A percentile compares a stretch with the other conserved stretches of the same genome.
Evolutionary conservation across 352 stramenopile species (phyloP).

Genomic region (Globisporangium takayamanum): DNA sequence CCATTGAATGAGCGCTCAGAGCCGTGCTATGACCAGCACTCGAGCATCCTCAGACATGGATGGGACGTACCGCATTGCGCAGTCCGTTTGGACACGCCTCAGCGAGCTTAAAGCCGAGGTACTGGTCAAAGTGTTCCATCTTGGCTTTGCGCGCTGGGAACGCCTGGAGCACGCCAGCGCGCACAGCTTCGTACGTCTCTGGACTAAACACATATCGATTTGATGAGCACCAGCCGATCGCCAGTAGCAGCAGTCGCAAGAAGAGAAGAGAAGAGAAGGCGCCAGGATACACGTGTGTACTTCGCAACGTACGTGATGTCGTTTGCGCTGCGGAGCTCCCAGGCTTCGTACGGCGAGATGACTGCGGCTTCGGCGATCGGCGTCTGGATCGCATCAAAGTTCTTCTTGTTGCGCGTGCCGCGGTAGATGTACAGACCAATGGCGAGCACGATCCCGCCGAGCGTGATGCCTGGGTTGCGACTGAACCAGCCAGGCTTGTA

Average conservation of each 20-base stretch:
- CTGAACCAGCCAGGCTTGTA: conserved; percentile 85
- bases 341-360: conserved; percentile 83
- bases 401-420: conserved; percentile 65
- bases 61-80: conserved; percentile 39
- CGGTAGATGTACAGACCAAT: conserved; percentile 75
- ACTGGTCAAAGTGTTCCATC: conserved; percentile 77
- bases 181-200: conserved; percentile 44
- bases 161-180: conserved; percentile 34
- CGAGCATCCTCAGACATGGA: neutral
- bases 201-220: conserved; percentile 19
- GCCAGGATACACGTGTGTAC: neutral
- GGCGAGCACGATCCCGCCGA: conserved; percentile 57
- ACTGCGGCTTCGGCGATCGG: conserved; percentile 66
- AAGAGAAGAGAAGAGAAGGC: neutral
- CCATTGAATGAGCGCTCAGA: neutral
- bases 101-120: conserved; percentile 64
- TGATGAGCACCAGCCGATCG: neutral
- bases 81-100: conserved; percentile 49
- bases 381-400: conserved; percentile 67
- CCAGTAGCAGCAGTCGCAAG: neutral
- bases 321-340: conserved; percentile 76
- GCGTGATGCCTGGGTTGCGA: conserved; percentile 71
- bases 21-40: too few relatives aligned
- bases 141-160: conserved; percentile 61
- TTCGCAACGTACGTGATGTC: conserved; percentile 52